Conservation (phyloP, 371 early-diverging fungal species). For the Synchytrium microbalum region DNA sequence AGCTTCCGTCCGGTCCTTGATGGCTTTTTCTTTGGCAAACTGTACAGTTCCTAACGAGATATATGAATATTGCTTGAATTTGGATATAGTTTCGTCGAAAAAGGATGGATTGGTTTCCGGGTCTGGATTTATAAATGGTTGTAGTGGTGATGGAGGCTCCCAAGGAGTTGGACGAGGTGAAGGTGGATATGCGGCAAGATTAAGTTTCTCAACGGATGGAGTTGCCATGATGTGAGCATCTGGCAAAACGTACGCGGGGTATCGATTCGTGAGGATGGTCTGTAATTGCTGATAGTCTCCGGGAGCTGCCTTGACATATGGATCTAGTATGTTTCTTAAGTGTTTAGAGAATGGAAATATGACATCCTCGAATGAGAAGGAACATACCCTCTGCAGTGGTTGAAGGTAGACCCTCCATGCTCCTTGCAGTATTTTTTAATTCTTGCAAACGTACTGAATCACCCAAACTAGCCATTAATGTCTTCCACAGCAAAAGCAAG, state of each 20-base stretch:
- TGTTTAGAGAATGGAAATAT: constrained; percentile 1
- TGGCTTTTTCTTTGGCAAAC: neutral
- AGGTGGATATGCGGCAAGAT: neutral
- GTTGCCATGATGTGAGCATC: constrained; percentile 10
- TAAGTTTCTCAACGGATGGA: constrained; percentile 5
- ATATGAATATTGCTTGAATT: constrained; percentile 2
- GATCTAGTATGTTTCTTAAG: constrained; percentile 14
- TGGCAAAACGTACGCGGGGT: constrained; percentile 51
- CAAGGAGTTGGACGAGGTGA: neutral
- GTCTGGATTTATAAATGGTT: constrained; percentile 46
- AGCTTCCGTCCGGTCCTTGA: neutral
- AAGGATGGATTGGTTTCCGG: constrained; percentile 51
- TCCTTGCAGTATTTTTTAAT: constrained; percentile 42
- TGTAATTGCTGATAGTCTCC: constrained; percentile 57
- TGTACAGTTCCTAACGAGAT: constrained; percentile 5
- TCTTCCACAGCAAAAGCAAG: constrained; percentile 59
- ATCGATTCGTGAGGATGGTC: constrained; percentile 44
- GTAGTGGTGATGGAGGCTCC: constrained; percentile 9
- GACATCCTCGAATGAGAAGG: neutral
- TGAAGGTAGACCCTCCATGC: constrained; percentile 36
- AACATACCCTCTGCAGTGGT: constrained; percentile 6
- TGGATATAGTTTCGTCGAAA: constrained; percentile 47
- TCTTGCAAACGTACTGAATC: constrained; percentile 35
- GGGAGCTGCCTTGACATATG: constrained; percentile 51
- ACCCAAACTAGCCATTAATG: constrained; percentile 54